A percentile compares a stretch with the other conserved stretches of the same genome.
These are phyloP conservation scores for Apiotrichum mycotoxinovorans DNA, from an alignment of 1,284 basidiomycete species.

Conservation along the genomic window DNA sequence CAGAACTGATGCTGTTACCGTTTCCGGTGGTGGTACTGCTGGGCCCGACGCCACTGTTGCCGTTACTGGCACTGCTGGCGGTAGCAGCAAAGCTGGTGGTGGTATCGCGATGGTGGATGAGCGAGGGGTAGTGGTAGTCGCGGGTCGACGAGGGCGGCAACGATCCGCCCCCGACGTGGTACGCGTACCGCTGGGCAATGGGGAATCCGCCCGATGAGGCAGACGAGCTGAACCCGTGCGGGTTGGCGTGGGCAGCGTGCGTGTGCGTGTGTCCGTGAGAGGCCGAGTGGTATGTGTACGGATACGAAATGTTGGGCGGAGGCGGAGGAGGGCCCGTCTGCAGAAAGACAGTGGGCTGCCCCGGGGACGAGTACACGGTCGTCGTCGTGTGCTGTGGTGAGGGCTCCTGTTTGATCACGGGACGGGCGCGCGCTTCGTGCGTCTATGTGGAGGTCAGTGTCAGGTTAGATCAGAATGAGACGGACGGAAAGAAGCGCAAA, in stretches of 20 bases:
- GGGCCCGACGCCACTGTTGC: neutral
- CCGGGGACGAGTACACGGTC: neutral
- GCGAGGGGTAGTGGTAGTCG: neutral
- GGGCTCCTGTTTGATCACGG: neutral
- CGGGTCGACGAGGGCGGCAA: neutral
- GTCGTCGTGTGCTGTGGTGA: neutral
- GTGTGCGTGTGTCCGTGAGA: too few species aligned
- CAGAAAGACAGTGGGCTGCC: neutral
- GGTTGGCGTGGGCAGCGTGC: too few species aligned
- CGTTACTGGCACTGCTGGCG: neutral
- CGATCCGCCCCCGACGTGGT: neutral
- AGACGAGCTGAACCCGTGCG: neutral
- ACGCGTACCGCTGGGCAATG: neutral
- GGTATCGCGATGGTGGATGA: neutral
- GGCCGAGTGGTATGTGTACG: neutral
- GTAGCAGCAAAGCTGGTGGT: neutral
- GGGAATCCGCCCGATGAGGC: neutral
- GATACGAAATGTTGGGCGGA: neutral
- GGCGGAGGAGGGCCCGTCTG: neutral
- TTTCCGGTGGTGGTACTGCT: too few species aligned
- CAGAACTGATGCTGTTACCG: neutral
- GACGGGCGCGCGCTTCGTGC: conserved; percentile 10
- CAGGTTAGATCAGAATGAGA: neutral
- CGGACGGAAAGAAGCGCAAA: neutral
- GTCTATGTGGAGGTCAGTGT: neutral